Base-by-base conservation (phyloP, 1,139 yeast species). In the Scheffersomyces lignicola region DNA sequence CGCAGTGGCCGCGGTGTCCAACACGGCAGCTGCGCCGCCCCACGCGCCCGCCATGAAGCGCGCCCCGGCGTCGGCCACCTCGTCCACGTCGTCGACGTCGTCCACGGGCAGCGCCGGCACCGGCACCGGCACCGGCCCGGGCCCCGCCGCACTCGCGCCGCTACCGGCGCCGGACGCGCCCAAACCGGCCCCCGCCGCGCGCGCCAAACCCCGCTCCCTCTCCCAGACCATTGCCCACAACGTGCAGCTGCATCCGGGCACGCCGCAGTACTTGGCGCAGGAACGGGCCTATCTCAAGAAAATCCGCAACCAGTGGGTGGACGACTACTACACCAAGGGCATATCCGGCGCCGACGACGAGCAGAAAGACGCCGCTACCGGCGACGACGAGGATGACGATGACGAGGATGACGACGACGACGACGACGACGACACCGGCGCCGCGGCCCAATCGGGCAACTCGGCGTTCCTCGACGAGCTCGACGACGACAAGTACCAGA, bases 281-380 rank as follows among this genome's bases (percentile, higher is more conserved):
- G 95, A 86, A 54, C 72, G 75, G 48, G 78, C 81, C 0, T 86
- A 86, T 52, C 57, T 86, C 37, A 74, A 76, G 39, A 78, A 78
- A 51, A 75, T 86, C 49, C 72, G 77, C 38, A 80, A 81, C 46
- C 84, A 78, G 47, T 61, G 71, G 32, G 75, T 67, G 9, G 88
- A 85, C 52, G 95, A 84, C 46, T 83, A 80, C 51, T 79, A 80
- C 49, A 80, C 84, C 5, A 77, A 78, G 45, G 83, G 83, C 2
- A 76, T 80, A 22, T 54, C 67, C 9, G 73, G 69, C 1, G 71
- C 69, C 5, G 60, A 58, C 15, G 48, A 42, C 13, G 57, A 54
- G 5, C 51, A 48, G 11, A 61, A 60, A 11, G 52, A 53, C 13
- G 66, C 58, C 13, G 65, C 59, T 8, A 59, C 51, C 24, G 60